phyloP scores from a whole-genome alignment of 495 filamentous ascomycete species.

The Penicillium herquei region DNA sequence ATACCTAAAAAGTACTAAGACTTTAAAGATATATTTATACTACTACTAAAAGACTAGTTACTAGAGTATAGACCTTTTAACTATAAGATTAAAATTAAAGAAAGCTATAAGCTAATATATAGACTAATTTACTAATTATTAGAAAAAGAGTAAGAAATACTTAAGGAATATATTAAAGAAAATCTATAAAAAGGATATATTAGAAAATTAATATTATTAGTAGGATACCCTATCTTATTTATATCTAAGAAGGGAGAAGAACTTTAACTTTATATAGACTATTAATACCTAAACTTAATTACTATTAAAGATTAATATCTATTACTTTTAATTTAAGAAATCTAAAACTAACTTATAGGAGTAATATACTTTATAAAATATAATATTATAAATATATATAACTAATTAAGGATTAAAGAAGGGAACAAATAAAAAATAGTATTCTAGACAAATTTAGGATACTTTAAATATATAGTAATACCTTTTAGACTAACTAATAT shows the following conservation, averaged over 20 bases:
- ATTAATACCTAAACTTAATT: conserved; percentile 23
- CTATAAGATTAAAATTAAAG: conserved; percentile 1
- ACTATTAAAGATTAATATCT: conserved; percentile 27
- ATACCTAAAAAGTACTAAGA: background rate
- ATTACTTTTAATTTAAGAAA: conserved; percentile 17
- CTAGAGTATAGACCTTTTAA: background rate
- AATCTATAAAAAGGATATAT: too few relatives aligned
- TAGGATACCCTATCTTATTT: conserved; percentile 21
- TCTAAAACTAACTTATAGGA: conserved; percentile 17
- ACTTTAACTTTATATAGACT: conserved; percentile 22
- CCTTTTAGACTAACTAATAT: conserved; percentile 17
- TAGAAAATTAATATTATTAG: too few relatives aligned
- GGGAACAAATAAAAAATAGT: conserved; percentile 18
- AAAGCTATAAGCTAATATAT: conserved; percentile 6
- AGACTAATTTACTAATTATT: conserved; percentile 16
- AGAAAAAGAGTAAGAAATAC: conserved; percentile 5
- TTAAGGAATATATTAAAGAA: too few relatives aligned
- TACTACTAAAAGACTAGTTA: background rate
- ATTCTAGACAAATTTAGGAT: too few relatives aligned
- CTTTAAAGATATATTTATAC: conserved; percentile 1
- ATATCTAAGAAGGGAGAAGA: conserved; percentile 28
- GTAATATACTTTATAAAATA: conserved; percentile 24
- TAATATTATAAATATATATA: conserved; percentile 18
- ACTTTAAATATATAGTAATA: too few relatives aligned
- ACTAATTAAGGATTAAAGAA: conserved; percentile 14